Evolutionary conservation across 371 early-diverging fungal genomes (phyloP), one percentile per base, ranked within the genome.

Genomic region (Lichtheimia ornata): DNA sequence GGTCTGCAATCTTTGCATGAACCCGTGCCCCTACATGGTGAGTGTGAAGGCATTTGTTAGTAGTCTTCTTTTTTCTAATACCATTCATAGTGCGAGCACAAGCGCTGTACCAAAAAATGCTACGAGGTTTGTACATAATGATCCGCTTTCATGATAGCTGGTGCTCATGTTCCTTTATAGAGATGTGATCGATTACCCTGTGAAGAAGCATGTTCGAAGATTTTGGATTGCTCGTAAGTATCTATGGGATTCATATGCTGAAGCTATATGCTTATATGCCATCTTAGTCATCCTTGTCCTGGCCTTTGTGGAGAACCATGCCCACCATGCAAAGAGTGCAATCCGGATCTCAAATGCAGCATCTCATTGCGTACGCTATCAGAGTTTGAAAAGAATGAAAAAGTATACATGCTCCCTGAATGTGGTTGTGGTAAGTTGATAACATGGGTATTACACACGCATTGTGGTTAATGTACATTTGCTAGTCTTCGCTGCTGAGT

Each of bases 231-330:
- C 72, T 52, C 55, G 82, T 82, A 69, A 61, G 68, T 35, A 35
- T 11, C 71, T 42, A 47, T 47, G 47, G 22, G 22, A 22, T 9
- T 15, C 18, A 17, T 47, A 47, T 6, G 9, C 11, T 35, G 11
- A 35, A 35, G 6, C 11, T 1, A 9, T 9, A 9, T 18, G 47
- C 2, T 47, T 5, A 47, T 17, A 47, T 17, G 17, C 45, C 15
- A 47, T 47, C 5, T 1, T 61, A 78, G 77, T 2, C 82, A 81
- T 59, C n/a, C 27, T 17, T 82, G 83, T 56, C 14, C 55, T 41
- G 83, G 83, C 17, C 49, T 80, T 12, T 82, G 83, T 55, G 80
- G 83, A 13, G 83, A 82, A 27, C 59, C 64, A 0, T 82, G 83
- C 49, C 78, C 83, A 0, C 78, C 78, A 11, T 81, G 82, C 54